Conservation (phyloP, 1,284 basidiomycete species). For the Thecaphora frezii region DNA sequence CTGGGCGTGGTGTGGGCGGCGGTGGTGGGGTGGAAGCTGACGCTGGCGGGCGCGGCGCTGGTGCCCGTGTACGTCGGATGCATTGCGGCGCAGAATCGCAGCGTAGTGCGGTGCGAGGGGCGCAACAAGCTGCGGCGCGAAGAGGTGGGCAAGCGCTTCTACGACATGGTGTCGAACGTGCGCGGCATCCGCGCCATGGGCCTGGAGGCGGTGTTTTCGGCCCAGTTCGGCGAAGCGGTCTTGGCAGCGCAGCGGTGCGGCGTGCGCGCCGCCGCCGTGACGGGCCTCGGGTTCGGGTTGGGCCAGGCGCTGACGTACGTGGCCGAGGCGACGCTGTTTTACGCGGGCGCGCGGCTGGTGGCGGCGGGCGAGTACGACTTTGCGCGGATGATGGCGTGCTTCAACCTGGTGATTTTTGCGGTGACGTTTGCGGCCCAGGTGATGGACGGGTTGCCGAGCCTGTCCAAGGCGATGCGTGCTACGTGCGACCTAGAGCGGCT, state of each 20-base stretch:
- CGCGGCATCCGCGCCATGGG: constrained; percentile 85
- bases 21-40: constrained; percentile 85
- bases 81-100: constrained; percentile 72
- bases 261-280: constrained; percentile 74
- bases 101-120: constrained; percentile 73
- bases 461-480: constrained; percentile 62
- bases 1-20: constrained; percentile 87
- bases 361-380: constrained; percentile 79
- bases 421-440: constrained; percentile 87
- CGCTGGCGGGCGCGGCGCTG: constrained; percentile 83
- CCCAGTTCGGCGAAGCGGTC: constrained; percentile 70
- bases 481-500: constrained; percentile 75
- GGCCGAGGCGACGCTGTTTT: constrained; percentile 76
- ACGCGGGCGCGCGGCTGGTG: constrained; percentile 81
- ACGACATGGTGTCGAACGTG: constrained; percentile 82
- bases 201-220: constrained; percentile 74
- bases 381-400: constrained; percentile 81
- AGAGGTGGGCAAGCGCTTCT: constrained; percentile 80
- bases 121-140: constrained; percentile 82
- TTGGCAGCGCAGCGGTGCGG: constrained; percentile 71
- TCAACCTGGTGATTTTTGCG: constrained; percentile 88
- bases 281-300: constrained; percentile 80
- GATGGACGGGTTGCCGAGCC: constrained; percentile 68
- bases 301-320: constrained; percentile 81
- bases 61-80: constrained; percentile 78